Conservation (phyloP, 345 rosid genomes). For the Mangifera indica region DNA sequence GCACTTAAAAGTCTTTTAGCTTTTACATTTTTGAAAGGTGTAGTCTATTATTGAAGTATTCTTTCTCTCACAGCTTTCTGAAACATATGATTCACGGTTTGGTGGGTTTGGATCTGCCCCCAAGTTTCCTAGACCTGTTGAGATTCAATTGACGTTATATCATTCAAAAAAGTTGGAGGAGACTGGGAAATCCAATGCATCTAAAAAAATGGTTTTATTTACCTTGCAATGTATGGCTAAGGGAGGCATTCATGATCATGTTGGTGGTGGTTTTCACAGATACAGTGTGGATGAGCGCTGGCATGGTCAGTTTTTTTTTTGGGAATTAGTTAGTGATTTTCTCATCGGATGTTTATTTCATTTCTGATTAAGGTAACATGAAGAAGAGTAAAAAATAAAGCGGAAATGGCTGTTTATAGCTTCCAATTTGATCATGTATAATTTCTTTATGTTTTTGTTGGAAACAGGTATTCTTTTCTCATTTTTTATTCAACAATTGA, state of each 20-base stretch:
- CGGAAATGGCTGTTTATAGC: neutral
- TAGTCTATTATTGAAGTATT: slow-evolving; percentile 1
- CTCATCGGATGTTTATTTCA: neutral
- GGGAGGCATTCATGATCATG: slow-evolving; percentile 94
- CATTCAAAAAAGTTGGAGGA: slow-evolving; percentile 66
- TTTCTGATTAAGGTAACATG: slow-evolving; percentile 7
- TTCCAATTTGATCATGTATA: neutral
- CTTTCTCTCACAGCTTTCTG: slow-evolving; percentile 59
- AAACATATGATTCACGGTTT: slow-evolving; percentile 59
- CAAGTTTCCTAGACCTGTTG: slow-evolving; percentile 96
- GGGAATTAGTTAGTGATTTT: neutral
- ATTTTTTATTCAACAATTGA: neutral
- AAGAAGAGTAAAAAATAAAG: neutral
- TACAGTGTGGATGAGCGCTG: slow-evolving; percentile 94
- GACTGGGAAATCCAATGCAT: slow-evolving; percentile 43
- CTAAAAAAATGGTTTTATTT: slow-evolving; percentile 59
- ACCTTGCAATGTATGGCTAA: slow-evolving; percentile 86
- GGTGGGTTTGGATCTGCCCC: slow-evolving; percentile 98
- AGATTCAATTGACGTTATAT: slow-evolving; percentile 86
- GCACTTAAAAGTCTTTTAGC: neutral
- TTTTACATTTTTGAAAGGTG: neutral
- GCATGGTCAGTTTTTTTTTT: slow-evolving; percentile 68
- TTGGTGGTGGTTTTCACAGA: slow-evolving; percentile 97
- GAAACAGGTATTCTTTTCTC: neutral
- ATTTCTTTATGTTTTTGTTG: neutral